phyloP scores from a whole-genome alignment of 176 grass and related monocot genomes.

The Alopecurus myosuroides region DNA sequence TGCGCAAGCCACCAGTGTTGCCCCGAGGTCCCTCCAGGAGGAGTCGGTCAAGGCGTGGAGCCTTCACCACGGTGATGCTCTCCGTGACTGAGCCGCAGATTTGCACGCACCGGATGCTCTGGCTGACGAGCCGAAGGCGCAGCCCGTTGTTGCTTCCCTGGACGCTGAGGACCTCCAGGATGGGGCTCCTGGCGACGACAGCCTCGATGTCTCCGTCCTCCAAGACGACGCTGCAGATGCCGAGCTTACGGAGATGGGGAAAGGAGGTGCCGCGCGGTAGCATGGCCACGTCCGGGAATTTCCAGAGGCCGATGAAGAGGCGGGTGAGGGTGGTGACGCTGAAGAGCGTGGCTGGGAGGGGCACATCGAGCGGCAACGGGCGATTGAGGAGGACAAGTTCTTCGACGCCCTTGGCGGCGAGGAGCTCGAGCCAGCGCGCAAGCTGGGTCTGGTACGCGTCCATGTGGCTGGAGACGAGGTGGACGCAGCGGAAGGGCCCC shows the following conservation, averaged over 20 bases:
- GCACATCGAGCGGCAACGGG: not conserved
- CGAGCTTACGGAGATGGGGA: not conserved
- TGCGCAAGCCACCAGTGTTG: not conserved
- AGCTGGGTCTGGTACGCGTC: not conserved
- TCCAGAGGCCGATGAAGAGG: not conserved
- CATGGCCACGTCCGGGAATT: not conserved
- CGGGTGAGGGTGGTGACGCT: not conserved
- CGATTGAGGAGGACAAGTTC: not conserved
- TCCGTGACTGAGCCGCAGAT: not conserved
- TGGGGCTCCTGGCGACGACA: not conserved
- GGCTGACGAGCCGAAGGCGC: not conserved
- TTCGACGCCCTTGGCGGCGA: constrained; percentile 1
- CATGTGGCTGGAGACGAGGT: not conserved
- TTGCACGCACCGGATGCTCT: not conserved
- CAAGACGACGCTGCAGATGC: not conserved
- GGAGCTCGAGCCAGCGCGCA: not conserved
- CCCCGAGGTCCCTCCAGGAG: not conserved
- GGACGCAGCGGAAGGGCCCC: not conserved
- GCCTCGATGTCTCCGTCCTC: not conserved
- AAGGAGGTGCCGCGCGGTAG: not conserved
- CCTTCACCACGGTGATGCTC: not conserved
- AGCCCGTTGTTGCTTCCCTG: not conserved
- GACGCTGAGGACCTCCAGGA: not conserved
- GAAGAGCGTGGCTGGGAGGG: not conserved
- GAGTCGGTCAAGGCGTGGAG: not conserved